Percentiles rank a stretch among this genome's conserved stretches.
phyloP scores from a whole-genome alignment of 768 basidiomycete genomes.

The Lentinula aciculospora region DNA sequence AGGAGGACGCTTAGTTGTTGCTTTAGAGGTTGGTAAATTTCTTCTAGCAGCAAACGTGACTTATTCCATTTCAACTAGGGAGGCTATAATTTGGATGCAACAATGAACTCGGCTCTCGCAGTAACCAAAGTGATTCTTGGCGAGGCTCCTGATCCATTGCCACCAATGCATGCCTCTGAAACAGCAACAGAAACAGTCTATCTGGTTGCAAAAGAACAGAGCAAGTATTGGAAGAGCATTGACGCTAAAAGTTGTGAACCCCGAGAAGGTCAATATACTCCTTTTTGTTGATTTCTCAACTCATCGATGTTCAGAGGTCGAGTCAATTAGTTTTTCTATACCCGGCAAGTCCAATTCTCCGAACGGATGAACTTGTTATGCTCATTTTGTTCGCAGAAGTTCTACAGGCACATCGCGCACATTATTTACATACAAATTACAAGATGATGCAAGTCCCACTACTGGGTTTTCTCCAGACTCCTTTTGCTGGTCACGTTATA shows the following conservation, averaged over 20 bases:
- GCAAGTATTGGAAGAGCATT: conserved; percentile 86
- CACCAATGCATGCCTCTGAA: conserved; percentile 69
- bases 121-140: conserved; percentile 88
- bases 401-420: conserved; percentile 84
- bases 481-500: conserved; percentile 79
- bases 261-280: conserved; percentile 52
- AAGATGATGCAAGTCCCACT: conserved; percentile 81
- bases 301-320: conserved; percentile 38
- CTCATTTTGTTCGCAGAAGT: conserved; percentile 46
- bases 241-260: conserved; percentile 81
- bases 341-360: conserved; percentile 43
- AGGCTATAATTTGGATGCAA: conserved; percentile 90
- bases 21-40: conserved; percentile 70
- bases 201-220: conserved; percentile 83
- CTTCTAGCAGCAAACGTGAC: background rate
- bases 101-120: conserved; percentile 81
- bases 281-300: background rate
- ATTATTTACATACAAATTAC: conserved; percentile 72
- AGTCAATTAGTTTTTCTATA: conserved; percentile 59
- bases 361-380: background rate
- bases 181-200: conserved; percentile 85
- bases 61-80: conserved; percentile 70
- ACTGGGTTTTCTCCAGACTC: conserved; percentile 57
- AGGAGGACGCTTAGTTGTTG: conserved; percentile 84
- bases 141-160: conserved; percentile 73